Percentiles rank a stretch among this genome's conserved stretches.
These are phyloP conservation scores for Phytophthora hibernalis DNA, from an alignment of 352 stramenopile species.

Conservation along the genomic window DNA sequence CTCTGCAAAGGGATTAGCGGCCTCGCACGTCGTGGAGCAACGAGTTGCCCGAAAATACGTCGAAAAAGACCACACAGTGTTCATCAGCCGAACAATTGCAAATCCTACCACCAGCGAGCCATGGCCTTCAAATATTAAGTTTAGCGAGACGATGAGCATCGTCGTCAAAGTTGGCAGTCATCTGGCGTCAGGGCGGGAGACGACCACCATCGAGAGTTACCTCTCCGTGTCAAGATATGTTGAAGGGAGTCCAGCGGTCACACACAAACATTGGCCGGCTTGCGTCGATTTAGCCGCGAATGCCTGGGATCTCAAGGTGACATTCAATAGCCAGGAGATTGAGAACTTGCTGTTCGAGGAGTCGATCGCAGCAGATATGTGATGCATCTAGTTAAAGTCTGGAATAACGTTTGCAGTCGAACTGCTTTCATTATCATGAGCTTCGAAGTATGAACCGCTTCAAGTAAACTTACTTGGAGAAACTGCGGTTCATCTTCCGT, in stretches of 20 bases:
- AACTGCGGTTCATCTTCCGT: no score
- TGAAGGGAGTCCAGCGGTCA: not conserved
- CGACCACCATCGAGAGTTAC: slow-evolving; percentile 3
- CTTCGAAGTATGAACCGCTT: no score
- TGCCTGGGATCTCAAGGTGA: slow-evolving; percentile 11
- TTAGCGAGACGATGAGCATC: slow-evolving; percentile 10
- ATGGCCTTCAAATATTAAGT: not conserved
- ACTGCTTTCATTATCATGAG: no score
- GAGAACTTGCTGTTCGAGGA: slow-evolving; percentile 16
- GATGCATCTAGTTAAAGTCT: no score
- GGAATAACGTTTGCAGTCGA: no score
- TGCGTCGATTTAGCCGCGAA: slow-evolving; percentile 3
- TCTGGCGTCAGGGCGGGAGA: slow-evolving; percentile 5
- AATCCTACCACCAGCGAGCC: not conserved
- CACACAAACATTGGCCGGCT: not conserved
- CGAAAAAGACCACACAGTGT: slow-evolving; percentile 7
- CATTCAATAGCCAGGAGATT: slow-evolving; percentile 18
- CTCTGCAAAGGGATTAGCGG: not conserved
- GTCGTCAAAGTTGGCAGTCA: not conserved
- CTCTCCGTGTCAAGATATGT: slow-evolving; percentile 1
- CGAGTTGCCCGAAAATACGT: slow-evolving; percentile 5
- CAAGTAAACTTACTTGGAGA: no score
- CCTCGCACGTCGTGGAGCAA: slow-evolving; percentile 4
- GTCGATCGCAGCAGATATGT: not conserved
- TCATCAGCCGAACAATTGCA: slow-evolving; percentile 11